Base-by-base conservation (phyloP, 1,139 yeast species). In the Candida sanyaensis region DNA sequence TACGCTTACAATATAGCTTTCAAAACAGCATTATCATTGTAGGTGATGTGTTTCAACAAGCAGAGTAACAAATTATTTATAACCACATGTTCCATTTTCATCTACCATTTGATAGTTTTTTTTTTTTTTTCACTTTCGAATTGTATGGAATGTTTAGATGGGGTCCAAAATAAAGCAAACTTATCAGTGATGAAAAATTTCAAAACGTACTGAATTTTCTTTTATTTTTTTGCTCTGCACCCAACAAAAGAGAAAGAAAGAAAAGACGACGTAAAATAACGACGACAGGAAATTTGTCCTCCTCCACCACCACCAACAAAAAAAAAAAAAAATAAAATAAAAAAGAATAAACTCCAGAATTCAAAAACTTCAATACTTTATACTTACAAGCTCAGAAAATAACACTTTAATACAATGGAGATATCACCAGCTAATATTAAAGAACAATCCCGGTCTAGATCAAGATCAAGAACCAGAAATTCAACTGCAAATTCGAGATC, bases 391-490 rank as follows among this genome's bases (percentile, higher is more conserved):
- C 36, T 17, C 12, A 6, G 12, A 7, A 34, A 3, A 31, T 43
- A 45, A 42, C 13, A 42, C 10, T 6, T 29, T 8, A 11, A 29
- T 5, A 10, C 11, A 24, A 62, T 68, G 72, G 74, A 69, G 23
- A 61, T 67, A 47, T 60, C 68, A 4, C 66, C 65, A 24, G 53
- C 61, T 12, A 58, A 55, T 52, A 53, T 56, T 23, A 55, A 53
- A 44, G 47, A 45, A 12, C 48, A 56, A 27, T 45, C 56, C 24
- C 60, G 76, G 45, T 66, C 77, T 1, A 56, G 77, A 48, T 69
- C 76, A 4, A 55, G 75, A 34, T 70, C 77, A 11, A 62, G 75
- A 49, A 68, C 73, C 8, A 63, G 77, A 55, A 66, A 61, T 46
- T 62, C 73, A 2, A 62, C 66, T 12, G 65, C 71, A 13, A 67